Evolutionary conservation across 257 asterid genomes (phyloP), one percentile per base, ranked within the genome.

Genomic region (Ehretia macrophylla): DNA sequence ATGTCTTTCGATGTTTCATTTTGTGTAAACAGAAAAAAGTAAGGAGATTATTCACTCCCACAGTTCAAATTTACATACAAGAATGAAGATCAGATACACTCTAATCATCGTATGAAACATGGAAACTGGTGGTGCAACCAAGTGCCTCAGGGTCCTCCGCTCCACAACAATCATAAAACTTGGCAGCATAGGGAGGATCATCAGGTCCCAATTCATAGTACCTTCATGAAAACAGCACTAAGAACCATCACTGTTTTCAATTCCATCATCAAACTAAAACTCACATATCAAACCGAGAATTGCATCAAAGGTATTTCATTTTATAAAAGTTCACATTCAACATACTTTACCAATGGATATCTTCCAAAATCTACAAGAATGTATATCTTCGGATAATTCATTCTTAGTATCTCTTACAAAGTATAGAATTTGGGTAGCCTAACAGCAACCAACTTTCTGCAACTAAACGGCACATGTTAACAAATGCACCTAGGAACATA

Each of bases 171-270:
- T 92, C 96, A 21, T 83, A 88, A 66, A 92, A 92, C 79, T 86
- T 88, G 80, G 97, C 99, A 55, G 97, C 95, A 60, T 92, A 88
- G 5, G 97, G 97, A 27, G 96, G 97, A 74, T 92, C 97, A 8
- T 83, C 73, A 0, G 88, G 87, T 58, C 91, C 84, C 81, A 92
- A 65, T 75, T 89, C 96, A 17, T 86, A 88, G 78, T 92, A 86
- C 85, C 96, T 92, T 68, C 69, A 63, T 44, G 53, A 18, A 67
- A 46, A 45, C 64, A 37, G 46, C 42, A 27, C 12, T 51, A 21
- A 18, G 23, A 49, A 3, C 16, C 16, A 32, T 38, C 10, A 51
- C 51, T 42, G 11, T 32, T 50, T 32, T 20, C 16, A 20, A 12
- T 21, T 14, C n/a, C 17, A 10, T 52, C 14, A 19, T 52, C 11